Base-by-base conservation (phyloP, 108 stramenopile genomes). In the Skeletonema menzelii region DNA sequence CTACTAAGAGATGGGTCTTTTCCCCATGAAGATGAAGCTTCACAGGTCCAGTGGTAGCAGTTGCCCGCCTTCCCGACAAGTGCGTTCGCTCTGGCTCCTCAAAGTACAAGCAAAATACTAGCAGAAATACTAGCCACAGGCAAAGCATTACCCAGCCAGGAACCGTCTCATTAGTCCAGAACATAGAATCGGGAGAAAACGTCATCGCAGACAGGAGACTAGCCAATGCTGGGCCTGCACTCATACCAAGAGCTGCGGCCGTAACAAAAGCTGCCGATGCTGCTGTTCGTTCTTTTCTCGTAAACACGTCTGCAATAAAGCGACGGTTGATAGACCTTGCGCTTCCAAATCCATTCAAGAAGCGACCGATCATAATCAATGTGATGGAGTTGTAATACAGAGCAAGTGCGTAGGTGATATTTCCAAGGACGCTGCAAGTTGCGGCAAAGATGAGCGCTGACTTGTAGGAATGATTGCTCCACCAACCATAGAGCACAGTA, bases 281-380 rank as follows among this genome's bases (percentile, higher is more conserved):
- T 17, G 88, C 76, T 24, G 95, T 96, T 37, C 95, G 79, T 46
- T 92, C 79, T 26, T 72, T 63, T 20, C 72, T 68, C 13, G 73
- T 59, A 67, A 82, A 91, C 2, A 65, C 76, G 77, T 97, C 96
- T 10, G 94, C 94, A 80, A 97, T 97, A 79, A 93, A 97, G 5
- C 92, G 79, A 32, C 96, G 82, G 84, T 97, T 97, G 55, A 97
- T 86, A 8, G 79, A 76, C 28, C 96, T 82, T 30, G 92, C 88
- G 24, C 87, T 84, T 24, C 94, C 96, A 74, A 97, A 91, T 5
- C 96, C 96, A 59, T 79, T 88, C 35, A 95, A 64, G 27, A 88
- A 72, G 11, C 96, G 90, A 17, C 96, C 96, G 0, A 91, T 26
- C 58, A 97, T 70, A 2, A 97, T 86, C 67, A 95, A 65, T 28